Evolutionary conservation across 2,329 filamentous ascomycete genomes (phyloP).

Genomic region (Xylaria sp.): DNA sequence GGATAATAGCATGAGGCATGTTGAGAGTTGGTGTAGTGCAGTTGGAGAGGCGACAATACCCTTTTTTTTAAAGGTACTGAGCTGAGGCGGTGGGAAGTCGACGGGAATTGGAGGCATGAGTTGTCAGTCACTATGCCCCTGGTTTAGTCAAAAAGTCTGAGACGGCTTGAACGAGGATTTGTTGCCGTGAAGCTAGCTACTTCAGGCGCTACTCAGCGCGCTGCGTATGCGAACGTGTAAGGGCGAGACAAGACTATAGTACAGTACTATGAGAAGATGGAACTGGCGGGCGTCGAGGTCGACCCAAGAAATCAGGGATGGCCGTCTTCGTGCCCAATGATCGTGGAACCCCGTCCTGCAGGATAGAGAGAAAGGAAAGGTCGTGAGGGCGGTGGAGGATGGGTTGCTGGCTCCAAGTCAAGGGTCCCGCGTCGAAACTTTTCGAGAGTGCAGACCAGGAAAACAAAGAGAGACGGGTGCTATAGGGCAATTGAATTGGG

Average conservation of each 20-base stretch:
- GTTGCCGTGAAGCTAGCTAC: constrained; percentile 41
- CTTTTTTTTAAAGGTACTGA: constrained; percentile 40
- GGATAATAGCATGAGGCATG: constrained; percentile 46
- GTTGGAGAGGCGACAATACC: constrained; percentile 36
- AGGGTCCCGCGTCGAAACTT: constrained; percentile 32
- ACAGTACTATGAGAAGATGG: constrained; percentile 4
- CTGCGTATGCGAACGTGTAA: constrained; percentile 42
- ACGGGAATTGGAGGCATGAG: constrained; percentile 42
- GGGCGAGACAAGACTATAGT: constrained; percentile 27
- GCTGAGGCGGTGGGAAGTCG: constrained; percentile 46
- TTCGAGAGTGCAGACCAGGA: constrained; percentile 19
- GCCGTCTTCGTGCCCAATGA: constrained; percentile 52
- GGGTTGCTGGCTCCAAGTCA: constrained; percentile 30
- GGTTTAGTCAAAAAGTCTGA: constrained; percentile 34
- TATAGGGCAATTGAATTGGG: constrained; percentile 28
- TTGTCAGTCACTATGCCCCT: constrained; percentile 44
- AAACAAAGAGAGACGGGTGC: constrained; percentile 9
- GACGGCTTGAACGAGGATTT: constrained; percentile 43
- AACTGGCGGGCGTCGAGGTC: constrained; percentile 28
- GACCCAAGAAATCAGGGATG: constrained; percentile 45
- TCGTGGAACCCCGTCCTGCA: constrained; percentile 42
- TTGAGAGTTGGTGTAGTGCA: constrained; percentile 16
- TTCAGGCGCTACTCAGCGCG: constrained; percentile 38
- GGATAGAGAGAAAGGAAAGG: constrained; percentile 43
- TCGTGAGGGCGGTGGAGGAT: constrained; percentile 45